Conservation (phyloP, 2,329 filamentous ascomycete genomes). For the Didymella lethalis region DNA sequence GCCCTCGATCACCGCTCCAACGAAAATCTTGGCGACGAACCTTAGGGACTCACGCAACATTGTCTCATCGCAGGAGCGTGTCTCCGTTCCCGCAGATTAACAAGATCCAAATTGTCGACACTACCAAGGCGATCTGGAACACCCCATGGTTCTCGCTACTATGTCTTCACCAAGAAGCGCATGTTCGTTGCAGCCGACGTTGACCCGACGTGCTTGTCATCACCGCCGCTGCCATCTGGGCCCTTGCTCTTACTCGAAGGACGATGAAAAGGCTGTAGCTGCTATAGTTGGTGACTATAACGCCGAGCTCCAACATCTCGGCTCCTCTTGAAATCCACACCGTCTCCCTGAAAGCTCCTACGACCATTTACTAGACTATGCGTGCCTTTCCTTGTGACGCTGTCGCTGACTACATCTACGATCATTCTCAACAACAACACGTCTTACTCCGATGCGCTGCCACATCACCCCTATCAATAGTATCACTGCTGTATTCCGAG, state of each 20-base stretch:
- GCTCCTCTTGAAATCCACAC: background rate
- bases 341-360: conserved; percentile 1
- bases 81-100: background rate
- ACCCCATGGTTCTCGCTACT: background rate
- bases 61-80: background rate
- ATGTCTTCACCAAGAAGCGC: background rate
- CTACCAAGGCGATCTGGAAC: conserved; percentile 1
- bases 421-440: background rate
- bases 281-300: too few relatives aligned
- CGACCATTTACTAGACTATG: background rate
- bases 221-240: background rate
- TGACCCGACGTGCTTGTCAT: background rate
- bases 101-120: conserved; percentile 6
- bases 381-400: background rate
- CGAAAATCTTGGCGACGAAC: background rate
- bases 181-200: background rate
- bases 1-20: background rate
- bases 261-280: background rate
- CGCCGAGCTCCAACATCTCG: too few relatives aligned
- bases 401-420: conserved; percentile 1
- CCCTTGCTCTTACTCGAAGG: background rate
- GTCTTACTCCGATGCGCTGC: background rate
- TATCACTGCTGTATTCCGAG: too few relatives aligned
- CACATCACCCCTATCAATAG: background rate
- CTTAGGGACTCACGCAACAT: background rate